Percentiles rank a stretch among this genome's conserved stretches.
Conservation (phyloP, 1,284 basidiomycete species). For the Fomitopsis palustris region DNA sequence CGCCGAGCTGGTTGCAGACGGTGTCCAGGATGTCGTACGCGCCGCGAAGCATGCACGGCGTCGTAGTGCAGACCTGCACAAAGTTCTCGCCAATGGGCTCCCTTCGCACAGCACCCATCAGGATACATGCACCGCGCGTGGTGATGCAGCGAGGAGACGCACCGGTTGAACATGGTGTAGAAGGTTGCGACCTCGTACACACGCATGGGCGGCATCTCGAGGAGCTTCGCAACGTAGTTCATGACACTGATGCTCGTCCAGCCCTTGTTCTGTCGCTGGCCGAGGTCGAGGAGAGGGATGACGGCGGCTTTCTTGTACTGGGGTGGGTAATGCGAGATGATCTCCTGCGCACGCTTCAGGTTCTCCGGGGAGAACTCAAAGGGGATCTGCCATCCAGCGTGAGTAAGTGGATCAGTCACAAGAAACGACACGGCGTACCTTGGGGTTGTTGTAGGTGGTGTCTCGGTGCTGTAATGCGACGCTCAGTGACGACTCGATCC, state of each 20-base stretch:
- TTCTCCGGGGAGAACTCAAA: conserved; percentile 88
- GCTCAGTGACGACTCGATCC: conserved; percentile 7
- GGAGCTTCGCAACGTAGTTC: conserved; percentile 92
- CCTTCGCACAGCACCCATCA: conserved; percentile 34
- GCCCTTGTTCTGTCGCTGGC: conserved; percentile 96
- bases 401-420: neutral
- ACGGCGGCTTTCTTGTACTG: conserved; percentile 99
- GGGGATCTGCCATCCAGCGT: conserved; percentile 59
- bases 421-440: conserved; percentile 38
- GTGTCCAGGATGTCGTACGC: conserved; percentile 89
- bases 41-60: conserved; percentile 96
- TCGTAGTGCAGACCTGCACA: conserved; percentile 98
- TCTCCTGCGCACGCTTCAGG: conserved; percentile 81
- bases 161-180: conserved; percentile 99
- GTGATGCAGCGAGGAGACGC: conserved; percentile 21
- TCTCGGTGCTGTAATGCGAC: conserved; percentile 75
- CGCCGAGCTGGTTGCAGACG: conserved; percentile 81
- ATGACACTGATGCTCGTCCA: conserved; percentile 99
- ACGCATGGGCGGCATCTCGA: conserved; percentile 97
- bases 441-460: conserved; percentile 89
- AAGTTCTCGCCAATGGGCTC: conserved; percentile 96
- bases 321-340: conserved; percentile 90
- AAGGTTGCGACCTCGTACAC: conserved; percentile 99
- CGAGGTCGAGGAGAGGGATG: conserved; percentile 95
- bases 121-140: neutral